These are phyloP conservation scores for Tylopilus plumbeoviolaceoides DNA, from an alignment of 768 basidiomycete species.

Conservation along the genomic window DNA sequence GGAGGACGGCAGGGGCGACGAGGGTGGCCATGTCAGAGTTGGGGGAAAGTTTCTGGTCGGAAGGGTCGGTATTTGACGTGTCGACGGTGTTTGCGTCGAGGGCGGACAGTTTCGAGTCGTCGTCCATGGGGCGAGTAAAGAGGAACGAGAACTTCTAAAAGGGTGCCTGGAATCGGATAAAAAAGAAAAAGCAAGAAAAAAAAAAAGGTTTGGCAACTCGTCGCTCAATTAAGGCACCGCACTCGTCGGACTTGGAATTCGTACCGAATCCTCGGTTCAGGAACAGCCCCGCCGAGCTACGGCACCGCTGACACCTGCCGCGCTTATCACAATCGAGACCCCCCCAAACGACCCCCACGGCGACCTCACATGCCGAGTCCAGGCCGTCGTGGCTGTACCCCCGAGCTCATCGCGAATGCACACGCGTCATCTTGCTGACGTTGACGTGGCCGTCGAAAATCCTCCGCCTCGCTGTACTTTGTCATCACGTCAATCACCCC, in stretches of 20 bases:
- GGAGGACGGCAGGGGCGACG: slow-evolving; percentile 27
- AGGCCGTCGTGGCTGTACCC: neutral
- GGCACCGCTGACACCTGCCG: slow-evolving; percentile 26
- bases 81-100: slow-evolving; percentile 20
- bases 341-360: slow-evolving; percentile 22
- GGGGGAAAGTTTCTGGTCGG: slow-evolving; percentile 8
- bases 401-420: slow-evolving; percentile 9
- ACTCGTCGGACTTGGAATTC: slow-evolving; percentile 29
- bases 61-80: neutral
- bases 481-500: neutral
- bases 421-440: neutral
- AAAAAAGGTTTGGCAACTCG: slow-evolving; percentile 15
- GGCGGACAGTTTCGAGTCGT: slow-evolving; percentile 32
- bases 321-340: slow-evolving; percentile 17
- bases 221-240: slow-evolving; percentile 35
- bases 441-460: too few relatives aligned
- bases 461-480: neutral
- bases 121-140: slow-evolving; percentile 32
- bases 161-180: slow-evolving; percentile 31
- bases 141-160: slow-evolving; percentile 33
- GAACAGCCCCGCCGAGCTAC: slow-evolving; percentile 33
- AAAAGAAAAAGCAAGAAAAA: neutral
- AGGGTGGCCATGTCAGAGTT: slow-evolving; percentile 31
- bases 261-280: slow-evolving; percentile 26
- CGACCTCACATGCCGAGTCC: slow-evolving; percentile 2